Evolutionary conservation across 73 alveolate species (phyloP), one percentile per base, ranked within the genome.

Genomic region (Symbiodinium natans): DNA sequence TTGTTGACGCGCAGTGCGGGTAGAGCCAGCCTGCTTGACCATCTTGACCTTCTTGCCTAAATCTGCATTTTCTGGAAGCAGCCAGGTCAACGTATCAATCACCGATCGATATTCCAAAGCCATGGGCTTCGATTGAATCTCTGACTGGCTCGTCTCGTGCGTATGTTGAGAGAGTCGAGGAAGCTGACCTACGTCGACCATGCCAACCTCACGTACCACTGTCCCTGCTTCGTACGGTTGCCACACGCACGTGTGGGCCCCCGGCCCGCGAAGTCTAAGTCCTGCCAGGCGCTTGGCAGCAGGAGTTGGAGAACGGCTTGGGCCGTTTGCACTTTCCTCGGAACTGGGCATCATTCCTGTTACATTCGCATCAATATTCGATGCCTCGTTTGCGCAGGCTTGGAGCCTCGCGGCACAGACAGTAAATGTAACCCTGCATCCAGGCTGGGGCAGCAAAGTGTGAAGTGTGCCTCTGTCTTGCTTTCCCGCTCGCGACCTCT

Each of bases 91-190:
- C 80, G 52, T 23, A 38, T 56, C 94, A 86, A 41, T 86, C 94
- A 41, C 94, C 94, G 75, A 86, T 86, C 40, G 94, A 86, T 63
- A 86, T 86, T 36, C 84, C 94, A 56, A 52, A 56, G 94, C 41
- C 80, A 29, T 33, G 27, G 84, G 29, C 84, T n/a, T 9, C 27
- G 40, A 15, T 33, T 74, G 84, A 74, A 36, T 68, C 82, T n/a
- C 27, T n/a, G 19, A 19, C 27, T 68, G 6, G 29, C 38, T 68
- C 39, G 63, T 48, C 17, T 48, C 38, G 10, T 52, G 71, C 23
- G 1, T 4, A 23, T 63, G 80, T 6, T 9, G 71, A 25, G 33
- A 63, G 13, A 63, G 80, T n/a, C 80, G 27, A 63, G 80, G 80
- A n/a, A 31, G 9, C 80, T 63, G 29, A 63, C 17, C 80, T 63